Evolutionary conservation across 2,329 filamentous ascomycete genomes (phyloP).

Genomic region (Penicillium sp.): DNA sequence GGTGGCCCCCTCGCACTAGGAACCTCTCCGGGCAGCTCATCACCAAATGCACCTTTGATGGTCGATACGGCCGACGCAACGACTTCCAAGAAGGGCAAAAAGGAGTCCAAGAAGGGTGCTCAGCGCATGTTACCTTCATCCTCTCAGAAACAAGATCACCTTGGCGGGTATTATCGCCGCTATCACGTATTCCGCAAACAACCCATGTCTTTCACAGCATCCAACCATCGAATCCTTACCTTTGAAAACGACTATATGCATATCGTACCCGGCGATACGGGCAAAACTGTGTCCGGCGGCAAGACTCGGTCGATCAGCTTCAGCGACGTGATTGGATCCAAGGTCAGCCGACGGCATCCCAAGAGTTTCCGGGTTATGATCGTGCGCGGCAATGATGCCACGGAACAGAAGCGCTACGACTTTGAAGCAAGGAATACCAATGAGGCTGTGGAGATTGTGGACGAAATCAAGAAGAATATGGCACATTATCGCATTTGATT

Average conservation of each 20-base stretch:
- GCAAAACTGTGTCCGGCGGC: slow-evolving; percentile 54
- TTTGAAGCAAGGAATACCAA: slow-evolving; percentile 60
- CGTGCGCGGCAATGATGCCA: slow-evolving; percentile 59
- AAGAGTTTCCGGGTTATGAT: slow-evolving; percentile 64
- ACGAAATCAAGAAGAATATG: slow-evolving; percentile 62
- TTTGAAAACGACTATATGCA: slow-evolving; percentile 67
- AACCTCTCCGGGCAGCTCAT: slow-evolving; percentile 61
- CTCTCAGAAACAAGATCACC: slow-evolving; percentile 49
- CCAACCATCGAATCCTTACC: slow-evolving; percentile 59
- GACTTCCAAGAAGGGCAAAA: slow-evolving; percentile 37
- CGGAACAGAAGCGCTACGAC: slow-evolving; percentile 65
- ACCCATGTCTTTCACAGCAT: slow-evolving; percentile 63
- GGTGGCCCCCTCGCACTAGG: slow-evolving; percentile 57
- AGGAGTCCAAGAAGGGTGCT: slow-evolving; percentile 41
- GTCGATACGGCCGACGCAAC: slow-evolving; percentile 42
- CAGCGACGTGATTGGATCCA: slow-evolving; percentile 62
- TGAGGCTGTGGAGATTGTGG: slow-evolving; percentile 62
- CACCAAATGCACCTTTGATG: slow-evolving; percentile 63
- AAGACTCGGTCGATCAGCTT: slow-evolving; percentile 64
- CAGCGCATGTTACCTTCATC: slow-evolving; percentile 47
- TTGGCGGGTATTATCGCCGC: slow-evolving; percentile 56
- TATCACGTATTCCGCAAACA: slow-evolving; percentile 65
- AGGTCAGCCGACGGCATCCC: slow-evolving; percentile 63
- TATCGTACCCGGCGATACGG: slow-evolving; percentile 58
- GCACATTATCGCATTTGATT: slow-evolving; percentile 44